Evolutionary conservation across 2,329 filamentous ascomycete species (phyloP), one percentile per base, ranked within the genome.

Genomic region (Colletotrichum sp.): DNA sequence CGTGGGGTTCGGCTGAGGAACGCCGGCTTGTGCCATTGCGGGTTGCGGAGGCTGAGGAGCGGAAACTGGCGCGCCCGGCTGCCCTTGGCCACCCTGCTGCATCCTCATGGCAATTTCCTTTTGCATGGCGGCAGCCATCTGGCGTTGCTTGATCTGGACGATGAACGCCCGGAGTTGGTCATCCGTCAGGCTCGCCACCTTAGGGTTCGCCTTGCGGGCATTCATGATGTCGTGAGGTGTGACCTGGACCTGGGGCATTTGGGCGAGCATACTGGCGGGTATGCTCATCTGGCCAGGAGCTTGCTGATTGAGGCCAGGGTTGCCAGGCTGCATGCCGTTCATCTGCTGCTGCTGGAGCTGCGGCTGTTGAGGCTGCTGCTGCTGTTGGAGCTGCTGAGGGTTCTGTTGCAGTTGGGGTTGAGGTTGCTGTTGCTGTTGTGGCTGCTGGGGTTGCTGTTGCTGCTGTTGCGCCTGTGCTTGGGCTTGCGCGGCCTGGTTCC

Each of bases 401-500:
- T n/a, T 13, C 67, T 79, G 78, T 62, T 77, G 70, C 64, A 34
- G 12, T 34, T 78, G 79, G 34, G 73, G 44, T 28, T 79, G 80
- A 24, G 78, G 77, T 34, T 79, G 80, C 64, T 79, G 79, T 21
- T 78, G 79, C 55, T 80, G 80, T 67, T 85, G 85, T 7, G 79
- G 80, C n/a, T 80, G 80, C 64, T 80, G 81, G 13, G 67, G 78
- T 16, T 78, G 79, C 24, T 75, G 77, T 8, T 78, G 80, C 49
- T 78, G 77, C 32, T 76, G 77, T 13, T 63, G 80, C 81, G 72
- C 71, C 64, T 80, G 79, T 28, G 79, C 78, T 44, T 80, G 81
- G 12, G 78, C 28, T 28, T 59, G 55, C 6, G 59, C 59, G 13
- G 28, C 28, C 21, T 68, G 80, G 36, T 55, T 74, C 26, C 75